phyloP scores from a whole-genome alignment of 352 stramenopile species.

The Globisporangium barbulae region DNA sequence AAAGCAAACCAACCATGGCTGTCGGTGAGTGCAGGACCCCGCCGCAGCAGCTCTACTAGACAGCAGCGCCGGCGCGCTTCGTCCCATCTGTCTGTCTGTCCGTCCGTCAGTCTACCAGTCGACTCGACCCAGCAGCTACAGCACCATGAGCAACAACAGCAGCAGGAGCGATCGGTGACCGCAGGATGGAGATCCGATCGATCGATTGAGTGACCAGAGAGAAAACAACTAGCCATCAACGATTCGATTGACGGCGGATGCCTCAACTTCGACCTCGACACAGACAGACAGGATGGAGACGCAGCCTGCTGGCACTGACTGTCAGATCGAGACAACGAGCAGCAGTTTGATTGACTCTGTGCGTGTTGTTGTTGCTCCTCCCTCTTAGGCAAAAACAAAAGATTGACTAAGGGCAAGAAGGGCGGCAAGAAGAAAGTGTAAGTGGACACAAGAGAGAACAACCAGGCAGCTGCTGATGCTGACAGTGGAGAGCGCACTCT shows the following conservation, averaged over 20 bases:
- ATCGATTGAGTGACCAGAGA: background rate
- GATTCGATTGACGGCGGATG: background rate
- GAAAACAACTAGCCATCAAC: background rate
- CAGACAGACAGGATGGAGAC: conserved; percentile 8
- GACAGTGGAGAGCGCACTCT: background rate
- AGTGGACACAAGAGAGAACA: conserved; percentile 18
- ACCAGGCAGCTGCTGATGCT: background rate
- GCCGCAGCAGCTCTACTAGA: background rate
- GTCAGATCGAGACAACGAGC: background rate
- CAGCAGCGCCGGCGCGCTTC: background rate
- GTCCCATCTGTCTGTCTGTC: conserved; percentile 2
- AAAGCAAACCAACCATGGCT: conserved; percentile 85
- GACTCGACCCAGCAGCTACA: conserved; percentile 6
- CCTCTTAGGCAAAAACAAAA: conserved; percentile 87
- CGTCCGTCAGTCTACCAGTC: conserved; percentile 4
- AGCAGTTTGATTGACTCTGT: conserved; percentile 3
- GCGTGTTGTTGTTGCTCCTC: conserved; percentile 8
- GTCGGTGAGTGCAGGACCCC: conserved; percentile 53
- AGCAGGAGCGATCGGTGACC: background rate
- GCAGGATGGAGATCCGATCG: background rate
- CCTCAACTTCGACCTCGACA: background rate
- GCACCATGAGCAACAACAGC: conserved; percentile 15
- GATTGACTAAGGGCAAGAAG: conserved; percentile 91
- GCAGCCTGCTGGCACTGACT: background rate
- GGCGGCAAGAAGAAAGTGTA: conserved; percentile 92